Conservation (phyloP, 257 asterid species). For the Ligustrum vulgare region DNA sequence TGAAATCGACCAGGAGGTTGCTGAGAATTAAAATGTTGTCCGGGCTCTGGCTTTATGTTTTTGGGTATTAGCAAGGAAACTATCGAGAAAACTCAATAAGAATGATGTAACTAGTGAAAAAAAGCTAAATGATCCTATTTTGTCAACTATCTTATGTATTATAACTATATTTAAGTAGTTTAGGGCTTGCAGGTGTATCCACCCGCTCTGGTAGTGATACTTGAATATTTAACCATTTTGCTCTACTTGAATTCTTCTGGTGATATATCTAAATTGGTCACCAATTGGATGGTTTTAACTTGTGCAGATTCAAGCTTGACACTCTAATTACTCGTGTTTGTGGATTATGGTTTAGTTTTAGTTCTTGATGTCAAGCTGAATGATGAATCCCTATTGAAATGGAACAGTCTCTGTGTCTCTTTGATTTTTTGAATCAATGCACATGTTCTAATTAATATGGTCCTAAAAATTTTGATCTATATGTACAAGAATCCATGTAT, state of each 20-base stretch:
- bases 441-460: too few relatives aligned
- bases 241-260: neutral
- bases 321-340: neutral
- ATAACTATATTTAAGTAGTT: constrained; percentile 11
- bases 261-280: neutral
- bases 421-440: neutral
- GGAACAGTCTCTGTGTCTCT: neutral
- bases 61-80: constrained; percentile 5
- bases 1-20: constrained; percentile 68
- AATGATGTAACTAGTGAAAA: constrained; percentile 13
- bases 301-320: neutral
- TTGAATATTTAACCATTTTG: constrained; percentile 9
- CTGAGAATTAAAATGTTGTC: constrained; percentile 30
- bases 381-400: neutral
- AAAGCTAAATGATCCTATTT: constrained; percentile 10
- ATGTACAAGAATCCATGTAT: neutral
- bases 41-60: neutral
- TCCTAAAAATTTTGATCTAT: neutral
- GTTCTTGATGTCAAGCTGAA: neutral
- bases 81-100: constrained; percentile 1
- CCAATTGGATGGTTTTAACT: neutral
- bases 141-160: constrained; percentile 12
- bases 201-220: constrained; percentile 20
- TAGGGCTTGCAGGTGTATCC: constrained; percentile 25
- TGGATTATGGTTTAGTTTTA: neutral